phyloP scores from a whole-genome alignment of 345 rosid genomes.

The Lepidium africanum region DNA sequence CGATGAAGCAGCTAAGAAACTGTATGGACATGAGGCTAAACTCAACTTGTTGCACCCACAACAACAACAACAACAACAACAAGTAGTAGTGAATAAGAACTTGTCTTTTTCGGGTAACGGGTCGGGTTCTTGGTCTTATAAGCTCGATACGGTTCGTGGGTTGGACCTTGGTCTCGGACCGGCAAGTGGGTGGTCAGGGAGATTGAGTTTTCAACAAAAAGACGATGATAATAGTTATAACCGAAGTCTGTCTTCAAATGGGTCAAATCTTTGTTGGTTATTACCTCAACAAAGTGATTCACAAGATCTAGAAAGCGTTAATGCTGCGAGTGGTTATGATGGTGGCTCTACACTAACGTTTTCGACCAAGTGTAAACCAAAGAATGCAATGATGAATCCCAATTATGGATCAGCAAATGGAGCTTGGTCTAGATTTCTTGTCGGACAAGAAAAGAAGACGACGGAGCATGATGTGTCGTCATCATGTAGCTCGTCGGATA shows the following conservation, averaged over 20 bases:
- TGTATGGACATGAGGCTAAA: constrained; percentile 42
- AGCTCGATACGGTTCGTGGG: too few relatives aligned
- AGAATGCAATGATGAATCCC: background rate
- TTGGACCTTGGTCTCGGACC: background rate
- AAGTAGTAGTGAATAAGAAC: background rate
- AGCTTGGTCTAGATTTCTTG: constrained; percentile 18
- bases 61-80: constrained; percentile 3
- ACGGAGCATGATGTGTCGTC: constrained; percentile 3
- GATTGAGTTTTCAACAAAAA: background rate
- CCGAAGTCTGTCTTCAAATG: constrained; percentile 2
- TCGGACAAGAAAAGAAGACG: constrained; percentile 19
- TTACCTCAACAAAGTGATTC: constrained; percentile 14
- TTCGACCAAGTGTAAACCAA: background rate
- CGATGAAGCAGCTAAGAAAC: constrained; percentile 45
- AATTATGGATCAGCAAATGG: background rate
- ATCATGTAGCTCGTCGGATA: constrained; percentile 15
- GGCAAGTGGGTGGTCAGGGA: background rate
- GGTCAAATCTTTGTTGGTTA: constrained; percentile 24
- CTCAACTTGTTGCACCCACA: constrained; percentile 37
- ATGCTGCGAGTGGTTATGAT: background rate
- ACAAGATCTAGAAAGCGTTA: constrained; percentile 3
- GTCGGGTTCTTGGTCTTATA: background rate
- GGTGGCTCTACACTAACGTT: background rate
- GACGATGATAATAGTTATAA: background rate
- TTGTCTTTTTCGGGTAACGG: constrained; percentile 11